phyloP scores from a whole-genome alignment of 225 moss, liverwort and hornwort species.

The Marchantia polymorpha region DNA sequence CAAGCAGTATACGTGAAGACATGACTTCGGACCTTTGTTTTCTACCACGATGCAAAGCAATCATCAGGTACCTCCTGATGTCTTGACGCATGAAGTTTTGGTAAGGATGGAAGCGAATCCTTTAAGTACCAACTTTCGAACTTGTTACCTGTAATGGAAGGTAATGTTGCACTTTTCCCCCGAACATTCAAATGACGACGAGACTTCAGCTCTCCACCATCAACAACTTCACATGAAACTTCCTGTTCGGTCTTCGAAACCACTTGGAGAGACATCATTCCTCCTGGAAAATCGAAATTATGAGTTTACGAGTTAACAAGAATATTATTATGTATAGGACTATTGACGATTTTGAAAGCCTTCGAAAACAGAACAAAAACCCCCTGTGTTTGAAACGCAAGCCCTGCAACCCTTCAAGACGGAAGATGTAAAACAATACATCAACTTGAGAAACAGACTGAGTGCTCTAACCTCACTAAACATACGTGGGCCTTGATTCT shows the following conservation, averaged over 20 bases:
- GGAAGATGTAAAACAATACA: too few relatives aligned
- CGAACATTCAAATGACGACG: slow-evolving; percentile 97
- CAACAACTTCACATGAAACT: slow-evolving; percentile 83
- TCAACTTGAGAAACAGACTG: too few relatives aligned
- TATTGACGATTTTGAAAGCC: background rate
- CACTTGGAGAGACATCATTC: slow-evolving; percentile 98
- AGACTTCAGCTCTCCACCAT: slow-evolving; percentile 93
- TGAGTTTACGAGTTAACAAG: slow-evolving; percentile 22
- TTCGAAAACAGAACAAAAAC: too few relatives aligned
- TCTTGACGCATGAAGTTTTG: background rate
- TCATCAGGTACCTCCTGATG: background rate
- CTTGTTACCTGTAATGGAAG: slow-evolving; percentile 80
- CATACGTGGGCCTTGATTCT: too few relatives aligned
- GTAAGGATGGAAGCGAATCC: background rate
- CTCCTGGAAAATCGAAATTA: slow-evolving; percentile 53
- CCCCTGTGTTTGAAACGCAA: too few relatives aligned
- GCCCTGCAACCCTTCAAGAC: too few relatives aligned
- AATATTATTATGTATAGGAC: background rate
- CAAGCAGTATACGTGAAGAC: background rate
- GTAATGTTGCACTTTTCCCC: slow-evolving; percentile 97
- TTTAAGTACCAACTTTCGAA: background rate
- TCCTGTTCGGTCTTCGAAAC: slow-evolving; percentile 76
- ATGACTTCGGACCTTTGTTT: background rate
- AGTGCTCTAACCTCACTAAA: too few relatives aligned
- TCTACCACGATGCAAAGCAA: background rate